Evolutionary conservation across 1,284 basidiomycete species (phyloP), one percentile per base, ranked within the genome.

Genomic region (Marasmius tenuissimus): DNA sequence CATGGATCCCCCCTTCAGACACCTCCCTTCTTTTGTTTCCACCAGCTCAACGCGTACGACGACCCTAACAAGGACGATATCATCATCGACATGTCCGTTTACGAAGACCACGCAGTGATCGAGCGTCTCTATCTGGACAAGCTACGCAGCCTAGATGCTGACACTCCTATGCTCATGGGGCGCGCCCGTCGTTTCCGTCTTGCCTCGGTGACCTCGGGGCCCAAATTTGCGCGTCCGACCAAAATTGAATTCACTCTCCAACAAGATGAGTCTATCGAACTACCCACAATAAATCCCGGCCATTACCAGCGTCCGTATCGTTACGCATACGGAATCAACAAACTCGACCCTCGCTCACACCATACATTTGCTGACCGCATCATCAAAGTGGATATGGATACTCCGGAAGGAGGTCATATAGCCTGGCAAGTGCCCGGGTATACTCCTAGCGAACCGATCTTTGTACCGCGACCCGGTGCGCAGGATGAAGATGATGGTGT

Each of bases 21-120:
- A 37, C 71, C 72, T 37, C 70, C 75, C 0, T 78, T 78, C 68
- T 78, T 77, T 64, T 71, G 65, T 57, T 78, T 78, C 69, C 76
- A 78, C 58, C 63, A 67, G 14, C 9, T 77, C 62, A 78, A 78
- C 33, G 73, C 77, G 0, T 78, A 70, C 68, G 76, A 77, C 49
- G 70, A 76, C 48, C 61, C 71, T 35, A 63, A 63, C 3, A 69
- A 72, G 33, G 65, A 67, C 45, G 74, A 76, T 63, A 67, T 78
- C 58, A 47, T 77, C 45, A 71, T 77, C 14, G 76, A 78, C 61
- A 62, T 42, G 40, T 42, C 75, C 2, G 67, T 70, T 18, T 78
- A 77, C 65, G 60, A 71, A 18, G 70, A 77, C 50, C 67, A 72
- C 20, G 60, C 61, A 5, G 59, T 71, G 67, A 70, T 78, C 68